phyloP scores from a whole-genome alignment of 352 stramenopile genomes.

The Phytophthora sp. region DNA sequence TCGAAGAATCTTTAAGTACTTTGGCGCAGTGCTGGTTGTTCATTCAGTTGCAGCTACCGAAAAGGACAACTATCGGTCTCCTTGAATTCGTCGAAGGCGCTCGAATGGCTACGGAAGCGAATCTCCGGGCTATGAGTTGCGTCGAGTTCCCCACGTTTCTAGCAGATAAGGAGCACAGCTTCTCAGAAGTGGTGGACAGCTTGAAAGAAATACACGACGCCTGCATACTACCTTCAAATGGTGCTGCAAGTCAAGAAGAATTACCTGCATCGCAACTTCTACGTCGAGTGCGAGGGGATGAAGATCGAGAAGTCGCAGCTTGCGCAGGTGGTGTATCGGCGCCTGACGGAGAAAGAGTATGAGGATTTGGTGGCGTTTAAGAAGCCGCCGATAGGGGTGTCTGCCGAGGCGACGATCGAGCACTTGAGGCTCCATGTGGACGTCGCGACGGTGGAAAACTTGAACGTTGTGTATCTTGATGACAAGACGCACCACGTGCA shows the following conservation, averaged over 20 bases:
- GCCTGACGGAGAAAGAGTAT: constrained; percentile 51
- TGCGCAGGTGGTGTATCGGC: constrained; percentile 36
- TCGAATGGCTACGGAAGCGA: constrained; percentile 36
- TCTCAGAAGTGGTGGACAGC: constrained; percentile 26
- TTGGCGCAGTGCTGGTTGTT: constrained; percentile 34
- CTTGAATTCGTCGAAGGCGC: constrained; percentile 57
- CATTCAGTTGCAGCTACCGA: constrained; percentile 44
- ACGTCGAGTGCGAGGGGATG: constrained; percentile 49
- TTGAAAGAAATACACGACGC: constrained; percentile 33
- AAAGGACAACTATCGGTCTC: constrained; percentile 42
- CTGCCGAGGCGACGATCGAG: constrained; percentile 38
- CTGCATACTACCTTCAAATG: constrained; percentile 45
- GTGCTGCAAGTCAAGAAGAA: constrained; percentile 52
- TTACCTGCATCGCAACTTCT: constrained; percentile 43
- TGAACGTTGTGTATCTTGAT: constrained; percentile 36
- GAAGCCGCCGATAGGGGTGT: neutral
- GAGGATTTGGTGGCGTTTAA: constrained; percentile 33
- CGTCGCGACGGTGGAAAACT: constrained; percentile 48
- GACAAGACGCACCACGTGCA: constrained; percentile 33
- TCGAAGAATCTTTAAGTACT: constrained; percentile 22
- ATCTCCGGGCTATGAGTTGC: constrained; percentile 47
- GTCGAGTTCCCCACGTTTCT: constrained; percentile 46
- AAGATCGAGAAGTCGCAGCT: constrained; percentile 46
- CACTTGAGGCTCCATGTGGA: constrained; percentile 45
- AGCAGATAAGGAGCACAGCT: constrained; percentile 30